phyloP scores from a whole-genome alignment of 1,284 basidiomycete species.

The Prillingera fragicola region DNA sequence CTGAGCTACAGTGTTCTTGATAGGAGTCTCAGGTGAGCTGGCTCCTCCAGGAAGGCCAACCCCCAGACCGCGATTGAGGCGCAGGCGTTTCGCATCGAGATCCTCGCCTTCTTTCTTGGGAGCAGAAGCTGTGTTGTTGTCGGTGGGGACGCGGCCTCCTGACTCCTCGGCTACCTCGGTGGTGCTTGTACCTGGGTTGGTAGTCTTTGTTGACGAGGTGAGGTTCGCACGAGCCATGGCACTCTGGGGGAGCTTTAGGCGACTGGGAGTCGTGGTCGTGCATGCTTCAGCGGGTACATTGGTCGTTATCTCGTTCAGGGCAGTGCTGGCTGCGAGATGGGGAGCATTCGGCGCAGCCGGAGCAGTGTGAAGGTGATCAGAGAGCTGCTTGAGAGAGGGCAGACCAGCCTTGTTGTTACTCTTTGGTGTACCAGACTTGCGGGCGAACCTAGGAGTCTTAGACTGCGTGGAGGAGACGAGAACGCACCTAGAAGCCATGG shows the following conservation, averaged over 20 bases:
- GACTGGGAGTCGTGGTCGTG: constrained; percentile 56
- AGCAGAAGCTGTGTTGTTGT: too few species aligned
- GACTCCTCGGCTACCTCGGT: too few species aligned
- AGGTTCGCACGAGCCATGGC: constrained; percentile 53
- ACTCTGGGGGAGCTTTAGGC: constrained; percentile 57
- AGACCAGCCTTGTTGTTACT: constrained; percentile 30
- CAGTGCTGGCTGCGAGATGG: constrained; percentile 40
- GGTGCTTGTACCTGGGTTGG: too few species aligned
- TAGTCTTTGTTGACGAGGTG: too few species aligned
- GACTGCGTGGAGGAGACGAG: too few species aligned
- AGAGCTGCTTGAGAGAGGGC: constrained; percentile 37
- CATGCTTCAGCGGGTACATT: constrained; percentile 22
- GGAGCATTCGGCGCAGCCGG: constrained; percentile 36
- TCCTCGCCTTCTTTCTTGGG: too few species aligned
- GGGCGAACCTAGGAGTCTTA: too few species aligned
- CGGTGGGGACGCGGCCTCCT: too few species aligned
- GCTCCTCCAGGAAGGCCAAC: background rate
- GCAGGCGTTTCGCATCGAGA: background rate
- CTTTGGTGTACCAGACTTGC: too few species aligned
- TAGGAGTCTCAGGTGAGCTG: background rate
- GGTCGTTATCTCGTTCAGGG: constrained; percentile 47
- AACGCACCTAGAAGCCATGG: too few species aligned
- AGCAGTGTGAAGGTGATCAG: constrained; percentile 20
- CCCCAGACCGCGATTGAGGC: background rate
- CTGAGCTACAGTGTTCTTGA: background rate